Base-by-base conservation (phyloP, 116 monocot genomes). In the Phalaenopsis hybrid region DNA sequence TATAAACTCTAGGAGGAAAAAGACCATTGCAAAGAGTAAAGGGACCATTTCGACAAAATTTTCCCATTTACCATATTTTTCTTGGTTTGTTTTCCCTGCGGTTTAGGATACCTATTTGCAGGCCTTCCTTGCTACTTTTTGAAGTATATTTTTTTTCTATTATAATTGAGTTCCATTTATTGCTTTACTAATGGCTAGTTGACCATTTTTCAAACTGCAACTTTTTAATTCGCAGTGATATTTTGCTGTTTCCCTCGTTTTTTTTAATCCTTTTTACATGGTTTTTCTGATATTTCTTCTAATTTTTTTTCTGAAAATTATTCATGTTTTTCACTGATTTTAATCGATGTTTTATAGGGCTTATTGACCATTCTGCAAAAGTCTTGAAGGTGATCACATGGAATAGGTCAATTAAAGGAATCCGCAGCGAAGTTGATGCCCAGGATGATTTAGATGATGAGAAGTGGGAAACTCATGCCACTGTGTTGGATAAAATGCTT, bases 381-480 rank as follows among this genome's bases (percentile, higher is more conserved):
- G 86, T 96, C 28, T 91, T 94, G 96, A 77, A 78, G 84, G 93
- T 92, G 33, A 96, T 96, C 58, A 96, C 94, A 57, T 96, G 96
- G 96, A 94, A 94, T 77, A 90, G 80, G 80, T 90, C 96, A 72
- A 87, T 86, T 48, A 92, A 87, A 87, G 87, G 87, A 50, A 45
- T 87, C 49, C 79, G 57, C 6, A 83, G 85, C 73, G 70, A 69
- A 59, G 89, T 87, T 77, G 89, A 88, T 83, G 88, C 78, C 9
- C 85, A 85, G 46, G 96, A 92, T 87, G 94, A 87, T 67, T 94
- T 92, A 78, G 87, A 89, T 76, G 85, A 84, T 73, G 90, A 94
- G 77, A 89, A 89, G 81, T 84, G 67, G 81, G 96, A 96, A 81
- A 96, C 94, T 49, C 94, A 85, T 83, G 94, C 96, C 28, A 96